These are phyloP conservation scores for Coelastrella sp. DNA, from an alignment of 139 green algal genomes.

Conservation along the genomic window DNA sequence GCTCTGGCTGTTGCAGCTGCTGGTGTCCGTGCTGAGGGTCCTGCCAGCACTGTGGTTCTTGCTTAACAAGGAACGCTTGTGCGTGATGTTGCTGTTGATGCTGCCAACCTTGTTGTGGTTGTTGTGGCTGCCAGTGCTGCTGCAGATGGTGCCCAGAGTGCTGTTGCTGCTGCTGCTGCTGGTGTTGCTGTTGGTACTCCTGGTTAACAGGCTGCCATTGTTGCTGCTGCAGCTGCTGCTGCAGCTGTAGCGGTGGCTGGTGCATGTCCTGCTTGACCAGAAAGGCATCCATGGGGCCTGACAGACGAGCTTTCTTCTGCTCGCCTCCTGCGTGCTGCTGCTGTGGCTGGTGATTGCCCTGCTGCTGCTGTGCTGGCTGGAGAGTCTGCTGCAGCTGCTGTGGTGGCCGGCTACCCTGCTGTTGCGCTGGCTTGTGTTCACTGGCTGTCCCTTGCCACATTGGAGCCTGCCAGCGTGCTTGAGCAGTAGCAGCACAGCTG, in stretches of 20 bases:
- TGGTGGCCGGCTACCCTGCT: background rate
- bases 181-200: background rate
- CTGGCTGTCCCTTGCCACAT: background rate
- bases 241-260: background rate
- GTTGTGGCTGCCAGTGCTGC: too few relatives aligned
- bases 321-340: background rate
- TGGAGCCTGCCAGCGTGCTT: background rate
- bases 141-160: background rate
- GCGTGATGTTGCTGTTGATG: background rate
- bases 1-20: too few relatives aligned
- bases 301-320: background rate
- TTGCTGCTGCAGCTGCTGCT: background rate
- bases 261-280: background rate
- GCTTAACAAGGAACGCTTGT: too few relatives aligned
- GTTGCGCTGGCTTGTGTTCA: background rate
- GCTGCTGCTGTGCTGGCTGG: background rate
- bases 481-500: background rate
- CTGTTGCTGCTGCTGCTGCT: slow-evolving; percentile 31
- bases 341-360: slow-evolving; percentile 34
- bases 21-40: too few relatives aligned
- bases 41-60: too few relatives aligned
- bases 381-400: background rate
- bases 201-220: background rate
- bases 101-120: background rate
- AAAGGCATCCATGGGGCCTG: background rate